A percentile compares a stretch with the other conserved stretches of the same genome.
Conservation (phyloP, 2,329 filamentous ascomycete species). For the Chaetomium globosum region DNA sequence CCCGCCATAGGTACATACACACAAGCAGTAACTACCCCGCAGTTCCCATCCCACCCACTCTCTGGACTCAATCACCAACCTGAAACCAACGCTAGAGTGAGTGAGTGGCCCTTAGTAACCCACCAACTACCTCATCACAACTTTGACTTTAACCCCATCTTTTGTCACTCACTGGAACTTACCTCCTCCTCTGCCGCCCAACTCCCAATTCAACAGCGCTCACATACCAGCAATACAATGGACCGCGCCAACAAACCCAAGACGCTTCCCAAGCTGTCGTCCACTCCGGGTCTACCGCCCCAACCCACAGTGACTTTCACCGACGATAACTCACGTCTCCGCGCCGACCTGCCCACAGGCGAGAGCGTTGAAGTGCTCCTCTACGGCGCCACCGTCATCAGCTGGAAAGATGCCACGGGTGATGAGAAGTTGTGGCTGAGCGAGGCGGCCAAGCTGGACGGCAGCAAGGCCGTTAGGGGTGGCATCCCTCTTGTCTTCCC, state of each 20-base stretch:
- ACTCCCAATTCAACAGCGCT: background rate
- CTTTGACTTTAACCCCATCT: background rate
- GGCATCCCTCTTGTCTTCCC: slow-evolving; percentile 93
- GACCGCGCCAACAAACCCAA: slow-evolving; percentile 85
- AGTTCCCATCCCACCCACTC: slow-evolving; percentile 7
- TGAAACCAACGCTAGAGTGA: background rate
- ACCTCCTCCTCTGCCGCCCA: background rate
- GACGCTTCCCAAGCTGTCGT: slow-evolving; percentile 59
- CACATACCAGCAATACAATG: slow-evolving; percentile 48
- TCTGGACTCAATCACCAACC: background rate
- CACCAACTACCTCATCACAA: background rate
- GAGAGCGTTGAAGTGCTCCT: slow-evolving; percentile 84
- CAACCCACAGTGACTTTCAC: slow-evolving; percentile 75
- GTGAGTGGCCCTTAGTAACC: background rate
- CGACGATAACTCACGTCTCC: slow-evolving; percentile 70
- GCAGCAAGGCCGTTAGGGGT: slow-evolving; percentile 84
- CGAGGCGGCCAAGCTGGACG: slow-evolving; percentile 77
- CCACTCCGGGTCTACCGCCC: slow-evolving; percentile 73
- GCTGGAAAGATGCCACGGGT: slow-evolving; percentile 82
- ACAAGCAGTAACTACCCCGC: slow-evolving; percentile 8
- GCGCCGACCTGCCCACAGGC: slow-evolving; percentile 80
- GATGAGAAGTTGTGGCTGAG: slow-evolving; percentile 86
- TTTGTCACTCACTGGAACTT: background rate
- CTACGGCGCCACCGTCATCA: slow-evolving; percentile 89
- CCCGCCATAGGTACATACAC: slow-evolving; percentile 7